A percentile compares a stretch with the other conserved stretches of the same genome.
Conservation (phyloP, 768 basidiomycete genomes). For the Tricholoma terreum region DNA sequence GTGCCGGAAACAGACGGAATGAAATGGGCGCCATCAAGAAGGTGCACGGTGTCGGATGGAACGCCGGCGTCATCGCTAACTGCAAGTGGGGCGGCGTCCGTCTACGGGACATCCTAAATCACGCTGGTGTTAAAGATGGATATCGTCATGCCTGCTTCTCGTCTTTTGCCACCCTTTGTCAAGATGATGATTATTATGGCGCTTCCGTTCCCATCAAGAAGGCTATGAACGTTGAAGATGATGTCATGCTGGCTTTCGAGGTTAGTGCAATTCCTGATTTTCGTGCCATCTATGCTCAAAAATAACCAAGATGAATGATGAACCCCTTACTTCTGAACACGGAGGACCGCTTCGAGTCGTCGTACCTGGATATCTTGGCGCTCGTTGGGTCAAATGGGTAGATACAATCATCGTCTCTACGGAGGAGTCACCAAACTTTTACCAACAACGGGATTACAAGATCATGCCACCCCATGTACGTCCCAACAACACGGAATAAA, state of each 20-base stretch:
- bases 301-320: slow-evolving; percentile 58
- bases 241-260: slow-evolving; percentile 62
- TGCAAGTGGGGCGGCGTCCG: slow-evolving; percentile 63
- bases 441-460: slow-evolving; percentile 72
- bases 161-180: slow-evolving; percentile 56
- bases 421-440: slow-evolving; percentile 63
- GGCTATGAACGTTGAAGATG: slow-evolving; percentile 43
- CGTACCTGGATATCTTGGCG: slow-evolving; percentile 65
- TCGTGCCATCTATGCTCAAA: background rate
- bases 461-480: slow-evolving; percentile 51
- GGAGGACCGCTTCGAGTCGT: slow-evolving; percentile 68
- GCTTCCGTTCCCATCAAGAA: slow-evolving; percentile 57
- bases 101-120: slow-evolving; percentile 52
- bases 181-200: slow-evolving; percentile 62
- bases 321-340: slow-evolving; percentile 54
- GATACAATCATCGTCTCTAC: slow-evolving; percentile 54
- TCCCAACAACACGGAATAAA: slow-evolving; percentile 5
- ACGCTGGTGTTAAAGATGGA: slow-evolving; percentile 34
- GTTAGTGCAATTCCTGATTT: slow-evolving; percentile 24
- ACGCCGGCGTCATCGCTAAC: slow-evolving; percentile 68
- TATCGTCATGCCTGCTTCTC: slow-evolving; percentile 56
- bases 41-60: slow-evolving; percentile 62
- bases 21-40: slow-evolving; percentile 59
- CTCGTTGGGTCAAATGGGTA: slow-evolving; percentile 77
- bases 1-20: slow-evolving; percentile 64